Evolutionary conservation across 257 asterid genomes (phyloP).

Genomic region (Solanum clarkiae): DNA sequence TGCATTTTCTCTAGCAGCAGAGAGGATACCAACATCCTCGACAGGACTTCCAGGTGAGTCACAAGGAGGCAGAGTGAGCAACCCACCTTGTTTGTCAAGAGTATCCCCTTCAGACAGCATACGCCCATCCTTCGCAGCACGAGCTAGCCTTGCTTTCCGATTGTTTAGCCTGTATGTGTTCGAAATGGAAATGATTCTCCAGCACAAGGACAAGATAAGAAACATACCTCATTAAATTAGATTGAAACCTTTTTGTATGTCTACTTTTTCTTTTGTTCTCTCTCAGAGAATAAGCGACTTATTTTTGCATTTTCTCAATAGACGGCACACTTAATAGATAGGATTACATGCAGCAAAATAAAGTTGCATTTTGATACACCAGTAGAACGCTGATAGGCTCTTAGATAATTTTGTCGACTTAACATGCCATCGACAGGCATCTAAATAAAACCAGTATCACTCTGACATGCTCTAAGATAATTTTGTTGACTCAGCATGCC

Average conservation of each 20-base stretch:
- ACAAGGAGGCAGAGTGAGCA: constrained; percentile 12
- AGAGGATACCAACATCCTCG: constrained; percentile 33
- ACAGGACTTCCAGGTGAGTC: constrained; percentile 41
- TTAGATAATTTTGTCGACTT: not conserved
- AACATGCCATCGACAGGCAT: not conserved
- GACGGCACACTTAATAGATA: not conserved
- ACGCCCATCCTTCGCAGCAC: constrained; percentile 75
- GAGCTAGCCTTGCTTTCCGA: constrained; percentile 95
- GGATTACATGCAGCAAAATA: not conserved
- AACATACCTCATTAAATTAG: not conserved
- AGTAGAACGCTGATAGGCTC: not conserved
- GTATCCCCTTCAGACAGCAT: constrained; percentile 45
- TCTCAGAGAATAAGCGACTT: not conserved
- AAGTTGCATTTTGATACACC: not conserved
- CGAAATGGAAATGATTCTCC: not conserved
- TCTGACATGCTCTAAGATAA: not conserved
- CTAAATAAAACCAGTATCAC: not conserved
- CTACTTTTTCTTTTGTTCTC: not conserved
- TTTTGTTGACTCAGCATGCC: not conserved
- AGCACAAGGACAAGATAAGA: not conserved
- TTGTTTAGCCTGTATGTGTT: constrained; percentile 70
- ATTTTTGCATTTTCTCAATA: not conserved
- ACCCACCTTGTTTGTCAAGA: constrained; percentile 41
- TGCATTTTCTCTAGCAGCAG: constrained; percentile 25
- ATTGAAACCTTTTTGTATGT: not conserved